Evolutionary conservation across 495 filamentous ascomycete species (phyloP), one percentile per base, ranked within the genome.

Genomic region (Letharia lupina): DNA sequence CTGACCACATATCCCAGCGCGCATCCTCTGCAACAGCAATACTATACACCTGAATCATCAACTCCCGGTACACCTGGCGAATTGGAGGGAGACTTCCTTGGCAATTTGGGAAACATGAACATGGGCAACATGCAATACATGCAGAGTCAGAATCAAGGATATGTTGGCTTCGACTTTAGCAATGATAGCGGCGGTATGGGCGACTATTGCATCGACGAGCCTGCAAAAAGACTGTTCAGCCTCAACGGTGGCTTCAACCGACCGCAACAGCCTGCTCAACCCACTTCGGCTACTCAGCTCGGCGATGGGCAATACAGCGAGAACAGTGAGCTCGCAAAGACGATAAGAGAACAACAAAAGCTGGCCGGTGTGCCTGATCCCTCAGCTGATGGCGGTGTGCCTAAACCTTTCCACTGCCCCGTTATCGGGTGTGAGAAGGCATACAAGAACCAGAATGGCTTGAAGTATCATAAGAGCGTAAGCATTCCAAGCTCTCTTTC

Each of bases 381-480:
- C 47, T 76, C 79, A 76, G 66, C 69, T 23, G 80, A 81, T n/a
- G 83, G 81, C 45, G 81, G 82, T 67, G 92, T 98, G 70, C 88
- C 91, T 68, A 99, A 97, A 78, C 94, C 94, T 0, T 98, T 96
- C 82, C 89, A 89, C 72, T 99, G 94, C 74, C 94, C 95, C 12
- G 94, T 99, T 54, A 96, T 98, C 71, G 94, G 94, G 23, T 99
- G 94, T 73, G 94, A 99, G 75, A 99, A 99, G 80, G 94, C 94
- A 18, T 99, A 99, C 76, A 99, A 99, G 82, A 99, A 99, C 75
- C 94, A 98, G 72, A 99, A 99, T 71, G 94, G 94, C 42, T 80
- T 99, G 42, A 98, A 98, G 82, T 95, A 89, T 65, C 84, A 86
- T 72, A 86, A 86, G 77, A 77, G 82, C 74, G 87, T 89, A 81